Evolutionary conservation across 2,329 filamentous ascomycete genomes (phyloP), one percentile per base, ranked within the genome.

Genomic region (Hymenoscyphus fructigenus): DNA sequence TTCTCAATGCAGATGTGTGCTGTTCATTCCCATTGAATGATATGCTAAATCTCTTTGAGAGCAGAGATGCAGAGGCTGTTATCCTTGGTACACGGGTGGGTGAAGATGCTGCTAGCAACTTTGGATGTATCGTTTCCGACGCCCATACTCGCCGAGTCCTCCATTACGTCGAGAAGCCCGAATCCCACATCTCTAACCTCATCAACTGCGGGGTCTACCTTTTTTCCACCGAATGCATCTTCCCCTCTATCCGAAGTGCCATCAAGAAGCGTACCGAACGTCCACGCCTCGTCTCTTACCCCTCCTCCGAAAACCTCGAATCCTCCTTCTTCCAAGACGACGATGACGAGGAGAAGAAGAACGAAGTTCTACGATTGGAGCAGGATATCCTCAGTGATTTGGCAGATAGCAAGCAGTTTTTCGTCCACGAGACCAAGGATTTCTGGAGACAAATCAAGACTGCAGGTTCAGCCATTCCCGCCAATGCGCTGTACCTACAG

Each of bases 401-500:
- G 75, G 94, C 95, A 67, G 95, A 98, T 80, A 97, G 88, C 85
- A 95, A 96, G 81, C 92, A 95, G 78, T 99, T 99, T 83, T 98
- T 93, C 80, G 95, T 98, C 36, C 91, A 97, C 78, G 95, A 99
- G 83, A 98, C 94, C 70, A 96, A 96, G 82, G 95, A 98, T 78
- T 99, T 99, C 80, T 99, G 95, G 95, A 92, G 95, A 73, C 95
- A 99, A 84, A 98, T 99, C 86, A 99, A 99, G 86, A 97, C 95
- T 1, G 95, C 95, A 66, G 95, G 95, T 66, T 98, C 94, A 5
- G 95, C 95, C 59, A 93, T 99, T 32, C 95, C 95, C 17, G 95
- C 95, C 68, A 98, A 98, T 75, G 95, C 95, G 15, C 86, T 99
- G 38, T 99, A 99, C 80, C 87, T 99, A 62, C 92, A 96, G 77